Percentiles rank a stretch among this genome's conserved stretches.
phyloP scores from a whole-genome alignment of 805 yeast genomes.

The Candida xiaguanensis region DNA sequence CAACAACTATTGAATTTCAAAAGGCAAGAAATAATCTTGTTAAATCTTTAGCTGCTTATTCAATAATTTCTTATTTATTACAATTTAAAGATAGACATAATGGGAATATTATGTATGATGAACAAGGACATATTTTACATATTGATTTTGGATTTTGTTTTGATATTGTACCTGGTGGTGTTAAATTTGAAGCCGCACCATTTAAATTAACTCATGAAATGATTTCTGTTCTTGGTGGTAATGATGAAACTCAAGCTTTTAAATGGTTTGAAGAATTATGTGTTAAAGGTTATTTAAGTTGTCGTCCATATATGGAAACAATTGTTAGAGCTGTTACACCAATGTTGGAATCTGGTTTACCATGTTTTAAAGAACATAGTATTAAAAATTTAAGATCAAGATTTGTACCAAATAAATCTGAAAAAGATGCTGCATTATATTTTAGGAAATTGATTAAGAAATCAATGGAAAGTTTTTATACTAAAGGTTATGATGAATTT shows the following conservation, averaged over 20 bases:
- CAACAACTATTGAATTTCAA: constrained; percentile 83
- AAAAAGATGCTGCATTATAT: constrained; percentile 76
- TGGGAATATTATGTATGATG: constrained; percentile 96
- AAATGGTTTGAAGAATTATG: constrained; percentile 93
- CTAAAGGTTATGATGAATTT: constrained; percentile 96
- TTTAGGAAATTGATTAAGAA: constrained; percentile 74
- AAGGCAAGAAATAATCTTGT: constrained; percentile 89
- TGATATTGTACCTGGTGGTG: constrained; percentile 99
- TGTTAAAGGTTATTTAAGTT: constrained; percentile 84
- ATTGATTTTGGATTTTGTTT: constrained; percentile 98
- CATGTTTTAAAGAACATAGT: constrained; percentile 90
- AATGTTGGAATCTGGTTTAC: constrained; percentile 93
- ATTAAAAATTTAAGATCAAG: constrained; percentile 72
- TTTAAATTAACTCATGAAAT: constrained; percentile 94
- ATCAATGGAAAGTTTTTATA: constrained; percentile 82
- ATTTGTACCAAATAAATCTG: constrained; percentile 77
- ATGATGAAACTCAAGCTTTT: constrained; percentile 77
- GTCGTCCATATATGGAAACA: constrained; percentile 82
- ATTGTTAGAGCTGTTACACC: constrained; percentile 84
- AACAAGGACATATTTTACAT: constrained; percentile 90
- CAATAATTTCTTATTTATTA: constrained; percentile 81
- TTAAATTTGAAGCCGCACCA: constrained; percentile 96
- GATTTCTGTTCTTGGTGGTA: constrained; percentile 96
- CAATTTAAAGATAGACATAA: constrained; percentile 98
- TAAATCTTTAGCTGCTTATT: constrained; percentile 91